phyloP scores from a whole-genome alignment of 345 rosid species.

The Isatis tinctoria region DNA sequence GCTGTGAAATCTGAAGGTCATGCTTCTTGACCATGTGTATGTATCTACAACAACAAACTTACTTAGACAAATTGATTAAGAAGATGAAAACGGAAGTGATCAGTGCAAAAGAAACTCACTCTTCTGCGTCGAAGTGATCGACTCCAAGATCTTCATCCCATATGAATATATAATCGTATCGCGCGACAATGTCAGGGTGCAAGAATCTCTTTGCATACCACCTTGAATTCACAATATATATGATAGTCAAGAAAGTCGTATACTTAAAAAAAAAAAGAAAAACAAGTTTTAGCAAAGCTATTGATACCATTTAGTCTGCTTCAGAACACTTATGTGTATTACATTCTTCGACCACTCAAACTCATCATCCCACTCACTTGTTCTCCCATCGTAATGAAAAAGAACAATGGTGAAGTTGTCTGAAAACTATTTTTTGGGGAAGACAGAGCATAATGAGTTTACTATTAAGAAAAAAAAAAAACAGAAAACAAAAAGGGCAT shows the following conservation, averaged over 20 bases:
- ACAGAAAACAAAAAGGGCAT: neutral
- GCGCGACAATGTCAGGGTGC: constrained; percentile 86
- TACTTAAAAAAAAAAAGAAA: neutral
- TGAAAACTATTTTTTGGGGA: constrained; percentile 50
- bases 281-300: neutral
- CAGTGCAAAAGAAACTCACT: constrained; percentile 36
- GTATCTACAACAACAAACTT: constrained; percentile 44
- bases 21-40: constrained; percentile 71
- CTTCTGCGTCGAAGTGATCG: constrained; percentile 74
- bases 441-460: constrained; percentile 28
- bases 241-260: neutral
- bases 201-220: constrained; percentile 95
- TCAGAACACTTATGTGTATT: constrained; percentile 68
- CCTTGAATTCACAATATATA: constrained; percentile 40
- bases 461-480: neutral
- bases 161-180: constrained; percentile 81
- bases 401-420: constrained; percentile 78
- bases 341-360: constrained; percentile 86
- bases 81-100: neutral
- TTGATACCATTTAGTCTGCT: constrained; percentile 82
- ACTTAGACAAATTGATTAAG: neutral
- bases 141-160: constrained; percentile 99
- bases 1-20: constrained; percentile 86
- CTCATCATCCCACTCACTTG: constrained; percentile 81
- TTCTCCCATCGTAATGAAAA: constrained; percentile 82